phyloP scores from a whole-genome alignment of 805 yeast genomes.

The Kuraishia piskuri region DNA sequence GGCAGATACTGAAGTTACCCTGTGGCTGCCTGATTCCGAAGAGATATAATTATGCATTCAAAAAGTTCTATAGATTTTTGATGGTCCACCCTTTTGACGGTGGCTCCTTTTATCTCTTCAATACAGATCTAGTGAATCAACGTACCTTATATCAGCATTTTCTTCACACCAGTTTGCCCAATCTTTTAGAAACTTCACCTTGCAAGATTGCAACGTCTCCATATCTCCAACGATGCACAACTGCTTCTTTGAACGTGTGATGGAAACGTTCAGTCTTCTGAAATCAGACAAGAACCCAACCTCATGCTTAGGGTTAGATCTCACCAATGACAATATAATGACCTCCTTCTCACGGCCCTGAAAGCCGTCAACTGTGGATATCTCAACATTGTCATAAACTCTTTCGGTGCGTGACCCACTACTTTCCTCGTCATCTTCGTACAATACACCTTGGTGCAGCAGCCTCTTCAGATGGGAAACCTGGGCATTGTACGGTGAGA shows the following conservation, averaged over 20 bases:
- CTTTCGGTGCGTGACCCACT: slow-evolving; percentile 7
- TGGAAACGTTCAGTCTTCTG: slow-evolving; percentile 84
- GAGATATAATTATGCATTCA: background rate
- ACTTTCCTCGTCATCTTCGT: slow-evolving; percentile 7
- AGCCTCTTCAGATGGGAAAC: slow-evolving; percentile 49
- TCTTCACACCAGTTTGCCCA: slow-evolving; percentile 73
- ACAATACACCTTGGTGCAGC: slow-evolving; percentile 21
- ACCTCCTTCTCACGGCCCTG: slow-evolving; percentile 95
- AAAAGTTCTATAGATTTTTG: too few species aligned
- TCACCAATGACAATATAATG: slow-evolving; percentile 69
- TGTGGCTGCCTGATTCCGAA: slow-evolving; percentile 29
- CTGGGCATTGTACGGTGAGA: slow-evolving; percentile 89
- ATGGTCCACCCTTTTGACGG: background rate
- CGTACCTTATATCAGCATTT: slow-evolving; percentile 58
- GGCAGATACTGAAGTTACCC: slow-evolving; percentile 44
- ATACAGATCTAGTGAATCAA: slow-evolving; percentile 36
- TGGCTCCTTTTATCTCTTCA: too few species aligned
- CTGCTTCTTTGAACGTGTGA: slow-evolving; percentile 83
- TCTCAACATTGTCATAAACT: slow-evolving; percentile 44
- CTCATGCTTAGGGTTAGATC: slow-evolving; percentile 63
- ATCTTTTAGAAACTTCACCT: slow-evolving; percentile 37
- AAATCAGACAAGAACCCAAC: slow-evolving; percentile 80
- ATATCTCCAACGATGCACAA: slow-evolving; percentile 81
- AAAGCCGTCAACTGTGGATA: slow-evolving; percentile 91
- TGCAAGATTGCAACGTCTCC: slow-evolving; percentile 45